A percentile compares a stretch with the other conserved stretches of the same genome.
Evolutionary conservation across 768 basidiomycete species (phyloP).

Genomic region (Rhizopogon roseolus): DNA sequence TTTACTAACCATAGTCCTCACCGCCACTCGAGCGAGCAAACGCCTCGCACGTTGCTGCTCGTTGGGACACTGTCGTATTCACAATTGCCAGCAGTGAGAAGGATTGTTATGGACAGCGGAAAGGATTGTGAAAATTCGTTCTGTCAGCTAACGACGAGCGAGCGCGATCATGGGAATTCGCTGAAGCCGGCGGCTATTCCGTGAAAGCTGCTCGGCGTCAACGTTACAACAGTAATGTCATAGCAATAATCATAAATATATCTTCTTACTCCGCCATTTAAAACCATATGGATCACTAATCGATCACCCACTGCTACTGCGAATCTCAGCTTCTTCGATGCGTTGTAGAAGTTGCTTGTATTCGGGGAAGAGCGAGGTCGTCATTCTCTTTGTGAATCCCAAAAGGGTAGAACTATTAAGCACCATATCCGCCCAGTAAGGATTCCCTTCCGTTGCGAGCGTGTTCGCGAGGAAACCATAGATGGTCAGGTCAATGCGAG

Average conservation of each 20-base stretch:
- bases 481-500: conserved; percentile 23
- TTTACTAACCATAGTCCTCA: not conserved
- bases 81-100: not conserved
- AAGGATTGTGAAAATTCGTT: not conserved
- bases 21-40: not conserved
- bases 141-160: not conserved
- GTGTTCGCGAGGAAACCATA: conserved; percentile 28
- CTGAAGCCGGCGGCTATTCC: too few relatives aligned
- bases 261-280: too few relatives aligned
- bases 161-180: too few relatives aligned
- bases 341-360: conserved; percentile 15
- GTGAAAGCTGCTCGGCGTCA: too few relatives aligned
- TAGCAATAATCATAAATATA: too few relatives aligned
- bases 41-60: not conserved
- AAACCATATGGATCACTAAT: too few relatives aligned
- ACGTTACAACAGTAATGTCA: too few relatives aligned
- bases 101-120: not conserved
- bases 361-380: conserved; percentile 21
- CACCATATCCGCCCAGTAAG: conserved; percentile 20
- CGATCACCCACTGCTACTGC: conserved; percentile 2
- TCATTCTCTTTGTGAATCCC: conserved; percentile 19
- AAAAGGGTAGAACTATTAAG: conserved; percentile 13
- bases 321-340: not conserved
- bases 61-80: not conserved
- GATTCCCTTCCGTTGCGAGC: conserved; percentile 16